Evolutionary conservation across 768 basidiomycete genomes (phyloP), one percentile per base, ranked within the genome.

Genomic region (Tulasnella sp.): DNA sequence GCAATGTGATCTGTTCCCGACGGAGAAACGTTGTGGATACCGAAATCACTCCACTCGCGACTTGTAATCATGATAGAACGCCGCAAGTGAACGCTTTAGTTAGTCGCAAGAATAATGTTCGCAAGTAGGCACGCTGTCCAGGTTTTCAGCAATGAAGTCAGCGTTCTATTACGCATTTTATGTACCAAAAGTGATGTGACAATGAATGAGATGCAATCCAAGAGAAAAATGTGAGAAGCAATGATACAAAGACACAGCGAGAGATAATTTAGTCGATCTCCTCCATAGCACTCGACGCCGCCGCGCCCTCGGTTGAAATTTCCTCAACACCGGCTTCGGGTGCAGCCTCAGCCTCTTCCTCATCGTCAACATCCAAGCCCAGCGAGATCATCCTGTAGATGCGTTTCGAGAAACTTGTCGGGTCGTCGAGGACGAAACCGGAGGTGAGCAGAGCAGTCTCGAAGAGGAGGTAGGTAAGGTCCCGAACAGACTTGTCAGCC

Each of bases 351-450:
- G 76, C 70, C 23, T 74, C 66, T 17, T 83, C 80, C 29, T 86
- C 85, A 43, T 91, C 90, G 47, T 90, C 87, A 62, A 90, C 88
- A 68, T 94, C 90, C 62, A 94, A 83, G 67, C 88, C 90, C 66
- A 93, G 79, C 38, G 88, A 79, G 72, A 99, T 94, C 95, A 97
- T 97, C 63, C 92, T 85, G 79, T 95, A 82, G 73, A 98, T 97
- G 65, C 95, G 88, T 78, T 88, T 86, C 63, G 93, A 88, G 72
- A 96, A 98, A 60, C 87, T 89, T 63, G 87, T 82, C 26, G 96
- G 95, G 72, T 94, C 89, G 65, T 98, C 92, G 61, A 99, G 84
- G 56, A 90, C 84, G 81, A 99, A 99, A 53, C 89, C 90, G 53
- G 90, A 93, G 15, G 91, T 93, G 65, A 96, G 84, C 64, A 97